Evolutionary conservation across 192 early-diverging fungal genomes (phyloP).

Genomic region (Linderina pennispora): DNA sequence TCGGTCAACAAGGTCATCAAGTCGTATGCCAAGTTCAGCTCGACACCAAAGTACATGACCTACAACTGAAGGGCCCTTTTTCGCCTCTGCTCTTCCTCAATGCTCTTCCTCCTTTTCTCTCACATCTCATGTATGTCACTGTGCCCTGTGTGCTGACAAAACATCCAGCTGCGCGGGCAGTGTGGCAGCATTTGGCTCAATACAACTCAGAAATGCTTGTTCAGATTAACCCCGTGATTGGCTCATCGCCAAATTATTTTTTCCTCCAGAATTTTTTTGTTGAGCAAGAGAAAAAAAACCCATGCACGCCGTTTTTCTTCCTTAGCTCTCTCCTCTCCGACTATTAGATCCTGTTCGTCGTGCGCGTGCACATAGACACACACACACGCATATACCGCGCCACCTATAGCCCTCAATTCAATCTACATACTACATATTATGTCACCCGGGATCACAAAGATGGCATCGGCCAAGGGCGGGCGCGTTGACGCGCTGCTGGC

Average conservation of each 20-base stretch:
- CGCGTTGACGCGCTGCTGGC: slow-evolving; percentile 40
- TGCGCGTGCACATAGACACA: too few species aligned
- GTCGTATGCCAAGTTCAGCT: slow-evolving; percentile 97
- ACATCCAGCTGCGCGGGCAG: too few species aligned
- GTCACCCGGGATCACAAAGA: too few species aligned
- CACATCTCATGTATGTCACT: not conserved
- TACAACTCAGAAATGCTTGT: too few species aligned
- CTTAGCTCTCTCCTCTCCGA: too few species aligned
- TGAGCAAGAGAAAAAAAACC: not conserved
- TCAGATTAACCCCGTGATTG: not conserved
- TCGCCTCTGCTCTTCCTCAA: not conserved
- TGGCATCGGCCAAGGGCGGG: slow-evolving; percentile 7
- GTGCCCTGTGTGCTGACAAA: too few species aligned
- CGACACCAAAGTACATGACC: slow-evolving; percentile 90
- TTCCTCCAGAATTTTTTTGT: not conserved
- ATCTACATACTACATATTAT: too few species aligned
- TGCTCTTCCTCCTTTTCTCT: not conserved
- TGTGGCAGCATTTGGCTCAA: too few species aligned
- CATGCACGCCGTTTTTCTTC: too few species aligned
- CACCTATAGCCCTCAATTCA: too few species aligned
- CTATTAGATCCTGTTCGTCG: too few species aligned
- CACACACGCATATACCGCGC: too few species aligned
- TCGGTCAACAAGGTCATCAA: slow-evolving; percentile 99
- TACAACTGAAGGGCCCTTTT: slow-evolving; percentile 68
- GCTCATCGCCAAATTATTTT: slow-evolving; percentile 1